Conservation (phyloP, 176 grass and related monocot genomes). For the Ensete ventricosum region DNA sequence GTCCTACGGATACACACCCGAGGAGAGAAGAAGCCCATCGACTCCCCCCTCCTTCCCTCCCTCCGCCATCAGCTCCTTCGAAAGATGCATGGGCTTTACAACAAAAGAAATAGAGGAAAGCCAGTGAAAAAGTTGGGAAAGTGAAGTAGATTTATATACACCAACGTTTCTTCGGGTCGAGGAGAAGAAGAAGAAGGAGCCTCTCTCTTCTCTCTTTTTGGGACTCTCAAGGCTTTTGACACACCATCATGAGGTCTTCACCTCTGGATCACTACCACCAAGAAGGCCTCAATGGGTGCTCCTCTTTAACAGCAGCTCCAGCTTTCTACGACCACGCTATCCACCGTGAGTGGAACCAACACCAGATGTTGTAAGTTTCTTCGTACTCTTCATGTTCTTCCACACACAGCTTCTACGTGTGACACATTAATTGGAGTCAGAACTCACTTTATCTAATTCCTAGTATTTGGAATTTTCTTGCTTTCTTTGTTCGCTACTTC, state of each 20-base stretch:
- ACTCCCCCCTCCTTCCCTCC: no score
- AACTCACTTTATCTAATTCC: conserved; percentile 29
- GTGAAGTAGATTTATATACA: not conserved
- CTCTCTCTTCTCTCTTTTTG: conserved; percentile 22
- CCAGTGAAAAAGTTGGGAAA: conserved; percentile 1
- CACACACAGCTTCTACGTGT: not conserved
- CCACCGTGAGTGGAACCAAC: conserved; percentile 36
- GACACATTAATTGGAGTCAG: not conserved
- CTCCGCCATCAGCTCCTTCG: no score
- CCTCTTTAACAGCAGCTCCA: conserved; percentile 16
- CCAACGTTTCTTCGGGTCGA: not conserved
- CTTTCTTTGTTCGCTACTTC: conserved; percentile 33
- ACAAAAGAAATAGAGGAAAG: not conserved
- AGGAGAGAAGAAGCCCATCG: no score
- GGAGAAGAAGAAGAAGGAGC: not conserved
- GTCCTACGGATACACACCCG: not conserved
- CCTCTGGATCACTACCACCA: conserved; percentile 36
- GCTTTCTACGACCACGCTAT: not conserved
- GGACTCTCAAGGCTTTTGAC: conserved; percentile 21
- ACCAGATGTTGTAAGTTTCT: conserved; percentile 25
- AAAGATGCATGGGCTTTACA: no score
- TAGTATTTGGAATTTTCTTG: conserved; percentile 90
- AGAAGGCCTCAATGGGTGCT: conserved; percentile 17
- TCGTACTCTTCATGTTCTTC: not conserved
- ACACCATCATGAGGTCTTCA: conserved; percentile 34